Evolutionary conservation across 306 rosid genomes (phyloP).

Genomic region (Corylus avellana): DNA sequence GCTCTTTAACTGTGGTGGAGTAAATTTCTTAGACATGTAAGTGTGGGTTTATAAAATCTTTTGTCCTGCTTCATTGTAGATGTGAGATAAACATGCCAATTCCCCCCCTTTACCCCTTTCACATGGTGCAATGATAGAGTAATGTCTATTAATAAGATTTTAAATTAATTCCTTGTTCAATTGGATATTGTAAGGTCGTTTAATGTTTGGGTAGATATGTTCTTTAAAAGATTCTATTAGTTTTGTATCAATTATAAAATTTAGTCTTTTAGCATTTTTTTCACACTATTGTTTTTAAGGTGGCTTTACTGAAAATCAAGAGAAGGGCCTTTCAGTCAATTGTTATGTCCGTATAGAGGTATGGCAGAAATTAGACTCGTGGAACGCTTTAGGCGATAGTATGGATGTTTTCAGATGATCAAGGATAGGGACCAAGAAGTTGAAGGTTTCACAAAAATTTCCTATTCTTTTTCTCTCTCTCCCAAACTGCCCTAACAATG

Average conservation of each 20-base stretch:
- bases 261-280: neutral
- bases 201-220: neutral
- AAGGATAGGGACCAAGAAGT: neutral
- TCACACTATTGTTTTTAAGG: neutral
- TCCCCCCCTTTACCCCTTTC: too few relatives aligned
- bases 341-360: neutral
- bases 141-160: neutral
- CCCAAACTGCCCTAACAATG: neutral
- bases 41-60: neutral
- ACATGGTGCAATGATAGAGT: neutral
- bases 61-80: neutral
- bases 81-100: too few relatives aligned
- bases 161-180: neutral
- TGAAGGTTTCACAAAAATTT: neutral
- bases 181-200: neutral
- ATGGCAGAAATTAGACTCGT: neutral
- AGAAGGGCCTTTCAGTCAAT: neutral
- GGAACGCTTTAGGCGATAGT: neutral
- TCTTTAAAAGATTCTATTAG: neutral
- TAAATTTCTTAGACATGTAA: neutral
- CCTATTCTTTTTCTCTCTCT: neutral
- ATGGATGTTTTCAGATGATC: neutral
- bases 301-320: neutral
- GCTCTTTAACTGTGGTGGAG: neutral
- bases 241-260: neutral